phyloP scores from a whole-genome alignment of 306 rosid genomes.

The Coriaria nepalensis region DNA sequence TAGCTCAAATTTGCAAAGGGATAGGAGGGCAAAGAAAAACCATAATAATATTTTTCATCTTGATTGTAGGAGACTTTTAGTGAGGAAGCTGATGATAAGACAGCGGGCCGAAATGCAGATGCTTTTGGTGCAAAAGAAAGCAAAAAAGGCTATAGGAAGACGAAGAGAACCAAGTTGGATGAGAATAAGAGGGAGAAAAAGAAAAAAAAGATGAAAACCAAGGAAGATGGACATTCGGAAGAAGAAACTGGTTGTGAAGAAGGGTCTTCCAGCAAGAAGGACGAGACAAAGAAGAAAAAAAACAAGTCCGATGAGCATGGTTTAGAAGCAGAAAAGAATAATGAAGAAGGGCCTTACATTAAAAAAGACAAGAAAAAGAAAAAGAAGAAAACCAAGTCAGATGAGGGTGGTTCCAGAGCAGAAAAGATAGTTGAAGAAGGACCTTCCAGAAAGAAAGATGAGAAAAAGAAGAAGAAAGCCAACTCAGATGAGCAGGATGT shows the following conservation, averaged over 20 bases:
- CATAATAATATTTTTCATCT: no score
- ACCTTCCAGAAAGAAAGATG: not conserved
- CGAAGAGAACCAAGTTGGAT: constrained; percentile 1
- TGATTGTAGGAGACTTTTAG: no score
- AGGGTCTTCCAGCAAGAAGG: not conserved
- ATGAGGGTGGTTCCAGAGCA: not conserved
- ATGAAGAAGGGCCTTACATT: not conserved
- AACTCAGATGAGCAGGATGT: not conserved
- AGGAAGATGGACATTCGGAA: not conserved
- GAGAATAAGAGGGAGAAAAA: not conserved
- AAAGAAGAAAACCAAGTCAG: constrained; percentile 12
- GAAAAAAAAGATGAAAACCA: constrained; percentile 8
- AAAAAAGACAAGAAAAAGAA: constrained; percentile 8
- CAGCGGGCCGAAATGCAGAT: no score
- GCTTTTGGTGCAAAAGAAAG: no score
- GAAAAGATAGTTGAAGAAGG: not conserved
- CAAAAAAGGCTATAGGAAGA: not conserved
- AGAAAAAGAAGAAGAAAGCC: constrained; percentile 3
- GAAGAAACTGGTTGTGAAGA: not conserved
- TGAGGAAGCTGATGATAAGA: no score
- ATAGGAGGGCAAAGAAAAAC: no score
- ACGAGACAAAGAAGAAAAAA: not conserved
- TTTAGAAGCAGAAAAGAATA: constrained; percentile 1
- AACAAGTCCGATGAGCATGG: not conserved
- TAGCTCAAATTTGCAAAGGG: no score